Evolutionary conservation across 148 eudicot species (phyloP).

Genomic region (Chenopodium formosanum): DNA sequence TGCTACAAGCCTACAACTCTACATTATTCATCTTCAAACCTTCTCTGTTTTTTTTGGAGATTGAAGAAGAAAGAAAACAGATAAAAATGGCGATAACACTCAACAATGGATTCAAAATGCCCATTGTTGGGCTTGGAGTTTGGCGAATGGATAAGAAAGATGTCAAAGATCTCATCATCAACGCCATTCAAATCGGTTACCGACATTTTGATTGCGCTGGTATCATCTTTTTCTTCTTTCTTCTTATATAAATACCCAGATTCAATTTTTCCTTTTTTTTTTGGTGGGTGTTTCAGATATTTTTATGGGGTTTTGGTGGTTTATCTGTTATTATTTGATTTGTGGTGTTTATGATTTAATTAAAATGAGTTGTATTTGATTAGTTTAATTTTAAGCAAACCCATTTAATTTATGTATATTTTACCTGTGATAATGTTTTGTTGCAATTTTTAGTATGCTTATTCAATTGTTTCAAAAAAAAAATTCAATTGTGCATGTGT

Average conservation of each 20-base stretch:
- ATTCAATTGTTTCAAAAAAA: background rate
- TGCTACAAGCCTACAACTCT: no score
- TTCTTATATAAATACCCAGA: background rate
- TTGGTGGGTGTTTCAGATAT: background rate
- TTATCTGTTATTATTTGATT: no score
- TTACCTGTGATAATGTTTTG: no score
- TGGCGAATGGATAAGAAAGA: constrained; percentile 90
- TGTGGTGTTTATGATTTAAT: no score
- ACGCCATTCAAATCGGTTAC: constrained; percentile 71
- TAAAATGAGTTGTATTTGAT: no score
- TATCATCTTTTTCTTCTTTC: constrained; percentile 27
- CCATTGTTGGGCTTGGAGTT: constrained; percentile 75
- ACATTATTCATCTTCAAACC: no score
- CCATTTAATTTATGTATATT: no score
- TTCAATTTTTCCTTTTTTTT: background rate
- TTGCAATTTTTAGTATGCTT: no score
- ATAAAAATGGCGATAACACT: constrained; percentile 50
- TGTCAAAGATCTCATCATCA: constrained; percentile 57
- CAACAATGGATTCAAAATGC: constrained; percentile 89
- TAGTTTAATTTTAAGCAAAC: no score
- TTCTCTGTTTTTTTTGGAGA: no score
- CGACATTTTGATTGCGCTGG: constrained; percentile 97
- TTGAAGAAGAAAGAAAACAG: background rate
- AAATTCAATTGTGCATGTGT: background rate
- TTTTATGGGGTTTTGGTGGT: background rate